Conservation (phyloP, 164 flowering plant genomes). For the Liriodendron chinense region DNA sequence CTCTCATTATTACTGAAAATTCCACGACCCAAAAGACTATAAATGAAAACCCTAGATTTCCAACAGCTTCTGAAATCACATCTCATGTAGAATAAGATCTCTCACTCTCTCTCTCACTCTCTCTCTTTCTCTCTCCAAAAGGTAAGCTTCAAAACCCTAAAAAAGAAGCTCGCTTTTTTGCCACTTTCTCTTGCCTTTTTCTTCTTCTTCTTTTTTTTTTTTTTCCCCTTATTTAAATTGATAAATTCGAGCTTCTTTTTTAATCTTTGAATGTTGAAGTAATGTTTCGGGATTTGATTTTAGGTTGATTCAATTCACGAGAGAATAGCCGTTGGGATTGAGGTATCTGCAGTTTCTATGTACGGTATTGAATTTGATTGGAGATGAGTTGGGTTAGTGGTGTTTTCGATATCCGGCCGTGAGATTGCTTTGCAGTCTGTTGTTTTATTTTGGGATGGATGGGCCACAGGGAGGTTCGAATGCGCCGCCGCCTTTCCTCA, state of each 20-base stretch:
- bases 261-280: no score
- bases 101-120: no score
- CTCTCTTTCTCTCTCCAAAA: neutral
- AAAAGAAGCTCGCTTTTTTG: neutral
- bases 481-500: conserved; percentile 57
- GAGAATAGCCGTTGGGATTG: no score
- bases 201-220: no score
- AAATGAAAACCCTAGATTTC: neutral
- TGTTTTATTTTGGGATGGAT: conserved; percentile 30
- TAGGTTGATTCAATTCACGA: no score
- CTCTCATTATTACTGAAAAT: neutral
- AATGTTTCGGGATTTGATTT: no score
- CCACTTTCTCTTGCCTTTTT: neutral
- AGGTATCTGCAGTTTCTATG: neutral
- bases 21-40: neutral
- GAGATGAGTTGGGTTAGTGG: neutral
- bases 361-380: neutral
- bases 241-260: no score
- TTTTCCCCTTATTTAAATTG: no score
- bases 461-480: conserved; percentile 40
- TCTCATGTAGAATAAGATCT: neutral
- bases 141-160: neutral
- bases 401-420: neutral
- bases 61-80: neutral
- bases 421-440: neutral